Conservation (phyloP, 2,329 filamentous ascomycete genomes). For the Beauveria caledonica region DNA sequence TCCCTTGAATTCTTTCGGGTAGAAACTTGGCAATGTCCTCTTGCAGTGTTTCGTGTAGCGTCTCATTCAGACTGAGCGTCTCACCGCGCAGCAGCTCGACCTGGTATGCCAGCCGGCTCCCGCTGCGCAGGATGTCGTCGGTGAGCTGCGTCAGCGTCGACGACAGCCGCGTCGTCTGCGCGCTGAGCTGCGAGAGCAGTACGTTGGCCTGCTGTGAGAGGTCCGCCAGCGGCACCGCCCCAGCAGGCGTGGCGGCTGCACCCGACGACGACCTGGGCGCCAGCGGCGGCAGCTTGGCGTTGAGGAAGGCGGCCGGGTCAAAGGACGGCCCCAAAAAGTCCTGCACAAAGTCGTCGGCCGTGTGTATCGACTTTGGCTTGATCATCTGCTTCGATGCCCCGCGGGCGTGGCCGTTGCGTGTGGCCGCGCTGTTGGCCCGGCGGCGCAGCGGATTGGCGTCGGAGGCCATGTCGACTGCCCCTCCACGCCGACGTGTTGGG, state of each 20-base stretch:
- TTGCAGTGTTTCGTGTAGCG: slow-evolving; percentile 62
- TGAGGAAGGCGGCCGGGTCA: slow-evolving; percentile 79
- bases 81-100: slow-evolving; percentile 90
- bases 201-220: slow-evolving; percentile 74
- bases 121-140: slow-evolving; percentile 87
- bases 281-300: slow-evolving; percentile 65
- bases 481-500: neutral
- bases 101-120: slow-evolving; percentile 83
- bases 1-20: slow-evolving; percentile 37
- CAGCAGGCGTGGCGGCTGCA: slow-evolving; percentile 14
- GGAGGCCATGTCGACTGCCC: slow-evolving; percentile 19
- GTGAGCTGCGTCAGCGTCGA: slow-evolving; percentile 79
- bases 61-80: slow-evolving; percentile 70
- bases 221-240: slow-evolving; percentile 58
- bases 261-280: slow-evolving; percentile 31
- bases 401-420: slow-evolving; percentile 33
- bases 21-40: slow-evolving; percentile 68
- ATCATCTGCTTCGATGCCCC: slow-evolving; percentile 29
- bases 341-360: slow-evolving; percentile 62
- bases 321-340: slow-evolving; percentile 72
- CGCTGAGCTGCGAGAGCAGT: slow-evolving; percentile 79
- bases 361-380: slow-evolving; percentile 50
- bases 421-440: slow-evolving; percentile 38
- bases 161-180: slow-evolving; percentile 77
- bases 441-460: slow-evolving; percentile 25